phyloP scores from a whole-genome alignment of 2,329 filamentous ascomycete species.

The Amylocarpus encephaloides region DNA sequence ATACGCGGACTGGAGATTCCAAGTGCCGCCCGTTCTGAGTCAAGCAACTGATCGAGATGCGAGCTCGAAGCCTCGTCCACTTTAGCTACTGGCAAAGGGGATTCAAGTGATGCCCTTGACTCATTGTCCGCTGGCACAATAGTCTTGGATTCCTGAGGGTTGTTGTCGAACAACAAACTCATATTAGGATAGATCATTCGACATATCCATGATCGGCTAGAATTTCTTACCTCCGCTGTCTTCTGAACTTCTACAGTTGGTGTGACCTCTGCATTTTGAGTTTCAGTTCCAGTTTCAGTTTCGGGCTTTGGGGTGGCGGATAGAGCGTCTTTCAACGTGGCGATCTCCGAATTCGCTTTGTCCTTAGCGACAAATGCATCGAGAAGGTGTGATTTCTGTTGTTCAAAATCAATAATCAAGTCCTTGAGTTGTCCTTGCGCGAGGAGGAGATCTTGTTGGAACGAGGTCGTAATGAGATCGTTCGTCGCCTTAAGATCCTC shows the following conservation, averaged over 20 bases:
- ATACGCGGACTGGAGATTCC: too few species aligned
- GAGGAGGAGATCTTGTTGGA: slow-evolving; percentile 51
- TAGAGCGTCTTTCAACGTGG: slow-evolving; percentile 10
- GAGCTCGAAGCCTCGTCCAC: too few species aligned
- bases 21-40: too few species aligned
- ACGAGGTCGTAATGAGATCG: slow-evolving; percentile 50
- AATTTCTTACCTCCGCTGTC: slow-evolving; percentile 50
- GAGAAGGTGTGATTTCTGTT: slow-evolving; percentile 54
- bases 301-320: too few species aligned
- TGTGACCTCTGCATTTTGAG: slow-evolving; percentile 1
- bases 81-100: too few species aligned
- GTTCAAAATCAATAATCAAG: slow-evolving; percentile 46
- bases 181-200: neutral
- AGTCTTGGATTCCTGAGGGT: too few species aligned
- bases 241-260: slow-evolving; percentile 35
- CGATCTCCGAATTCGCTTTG: slow-evolving; percentile 48
- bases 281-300: too few species aligned
- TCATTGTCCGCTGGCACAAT: too few species aligned
- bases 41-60: too few species aligned
- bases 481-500: slow-evolving; percentile 54
- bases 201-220: neutral
- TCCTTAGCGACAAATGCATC: slow-evolving; percentile 55
- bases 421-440: slow-evolving; percentile 46
- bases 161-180: neutral
- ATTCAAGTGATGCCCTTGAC: too few species aligned